Evolutionary conservation across 129 eudicot genomes (phyloP), one percentile per base, ranked within the genome.

Genomic region (Apium graveolens): DNA sequence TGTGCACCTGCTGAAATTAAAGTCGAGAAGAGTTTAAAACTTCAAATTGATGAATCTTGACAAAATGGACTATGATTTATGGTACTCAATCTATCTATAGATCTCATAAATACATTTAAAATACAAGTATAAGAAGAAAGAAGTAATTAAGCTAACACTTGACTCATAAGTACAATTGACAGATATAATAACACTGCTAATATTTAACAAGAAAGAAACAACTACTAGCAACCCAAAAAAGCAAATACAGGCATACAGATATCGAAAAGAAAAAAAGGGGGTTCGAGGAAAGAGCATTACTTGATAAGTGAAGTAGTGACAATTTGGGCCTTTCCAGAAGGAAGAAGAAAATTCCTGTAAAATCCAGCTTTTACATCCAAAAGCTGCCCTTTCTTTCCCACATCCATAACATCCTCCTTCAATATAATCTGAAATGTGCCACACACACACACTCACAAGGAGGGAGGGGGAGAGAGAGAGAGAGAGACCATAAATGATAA

Each of bases 351-450:
- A 74, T 94, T 94, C 86, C 98, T 79, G 77, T 77, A 87, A 80
- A 78, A 94, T 42, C 98, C 98, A 82, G 97, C 92, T 87, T 83
- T 91, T 14, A 94, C 98, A 78, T 88, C 90, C 88, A 84, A 34
- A 72, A 94, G 89, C 81, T 94, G 81, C 68, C 98, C 98, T 83
- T 91, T 88, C 79, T 91, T 91, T 48, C 98, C 98, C 87, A 94
- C 83, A 32, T 86, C 86, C 29, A 82, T 70, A 44, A 94, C 90
- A 84, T 94, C 97, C 75, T 94, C 97, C 80, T 83, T 94, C 96
- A 94, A 73, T 60, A 94, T 94, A 73, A 93, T 86, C 98, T 93
- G 68, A 41, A 73, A 77, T 51, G 39, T 71, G 20, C 16, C 20
- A 68, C 49, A 8, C 13, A 60, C 29, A 60, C 41, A 38, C 41